Conservation (phyloP, 176 grass and related monocot species). For the Elaeis guineensis region DNA sequence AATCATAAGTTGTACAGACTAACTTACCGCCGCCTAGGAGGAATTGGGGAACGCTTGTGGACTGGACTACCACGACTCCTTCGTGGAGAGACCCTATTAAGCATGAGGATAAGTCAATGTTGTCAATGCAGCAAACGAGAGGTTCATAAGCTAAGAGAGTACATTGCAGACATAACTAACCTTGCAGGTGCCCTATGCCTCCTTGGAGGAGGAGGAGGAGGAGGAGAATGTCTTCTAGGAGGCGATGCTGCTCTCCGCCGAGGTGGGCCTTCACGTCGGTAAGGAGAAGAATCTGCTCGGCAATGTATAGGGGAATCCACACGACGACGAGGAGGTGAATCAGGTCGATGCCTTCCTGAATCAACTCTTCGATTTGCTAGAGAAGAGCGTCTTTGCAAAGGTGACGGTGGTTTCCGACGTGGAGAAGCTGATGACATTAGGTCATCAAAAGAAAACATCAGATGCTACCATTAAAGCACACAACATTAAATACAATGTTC, state of each 20-base stretch:
- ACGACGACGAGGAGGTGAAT: slow-evolving; percentile 23
- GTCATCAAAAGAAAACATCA: no score
- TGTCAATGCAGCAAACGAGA: no score
- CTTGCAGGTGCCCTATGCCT: slow-evolving; percentile 65
- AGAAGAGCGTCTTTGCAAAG: slow-evolving; percentile 54
- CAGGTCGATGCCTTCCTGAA: slow-evolving; percentile 40
- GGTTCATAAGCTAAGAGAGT: neutral
- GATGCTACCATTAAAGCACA: no score
- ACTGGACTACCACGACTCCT: slow-evolving; percentile 68
- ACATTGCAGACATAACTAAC: slow-evolving; percentile 28
- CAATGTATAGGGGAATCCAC: slow-evolving; percentile 35
- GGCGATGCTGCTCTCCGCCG: slow-evolving; percentile 58
- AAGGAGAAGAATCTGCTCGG: slow-evolving; percentile 45
- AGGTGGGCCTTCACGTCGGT: slow-evolving; percentile 15
- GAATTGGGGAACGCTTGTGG: slow-evolving; percentile 62
- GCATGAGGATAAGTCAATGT: neutral
- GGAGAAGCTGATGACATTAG: slow-evolving; percentile 52
- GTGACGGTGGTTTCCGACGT: slow-evolving; percentile 47
- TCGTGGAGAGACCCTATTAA: slow-evolving; percentile 64
- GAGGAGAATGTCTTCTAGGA: slow-evolving; percentile 74
- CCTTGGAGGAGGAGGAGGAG: slow-evolving; percentile 37
- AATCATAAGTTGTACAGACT: slow-evolving; percentile 10
- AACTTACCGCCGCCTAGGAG: slow-evolving; percentile 76
- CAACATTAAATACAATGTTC: no score
- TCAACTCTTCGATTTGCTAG: slow-evolving; percentile 46